phyloP scores from a whole-genome alignment of 257 asterid species.

The Cordia subcordata region DNA sequence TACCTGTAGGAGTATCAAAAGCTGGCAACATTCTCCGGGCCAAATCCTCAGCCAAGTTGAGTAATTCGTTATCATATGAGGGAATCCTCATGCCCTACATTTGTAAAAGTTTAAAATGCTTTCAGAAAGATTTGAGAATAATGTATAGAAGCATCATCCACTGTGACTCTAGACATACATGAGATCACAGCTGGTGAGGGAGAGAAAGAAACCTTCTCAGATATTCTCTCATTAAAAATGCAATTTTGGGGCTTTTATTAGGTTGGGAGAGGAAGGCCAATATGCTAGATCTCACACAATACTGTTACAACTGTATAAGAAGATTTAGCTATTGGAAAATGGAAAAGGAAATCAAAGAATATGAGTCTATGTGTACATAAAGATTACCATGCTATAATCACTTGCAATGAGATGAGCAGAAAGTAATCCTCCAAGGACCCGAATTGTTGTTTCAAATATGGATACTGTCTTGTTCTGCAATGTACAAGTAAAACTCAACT shows the following conservation, averaged over 20 bases:
- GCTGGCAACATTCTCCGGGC: constrained; percentile 94
- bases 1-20: constrained; percentile 99
- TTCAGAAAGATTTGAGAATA: constrained; percentile 8
- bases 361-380: background rate
- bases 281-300: background rate
- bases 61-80: constrained; percentile 78
- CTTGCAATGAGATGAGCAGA: constrained; percentile 98
- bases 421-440: constrained; percentile 93
- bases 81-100: constrained; percentile 93
- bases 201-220: background rate
- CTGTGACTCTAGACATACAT: background rate
- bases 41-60: constrained; percentile 89
- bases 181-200: background rate
- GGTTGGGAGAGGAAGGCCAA: background rate
- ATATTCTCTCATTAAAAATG: background rate
- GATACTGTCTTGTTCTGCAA: constrained; percentile 98
- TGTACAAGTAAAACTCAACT: constrained; percentile 14
- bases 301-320: background rate
- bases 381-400: constrained; percentile 84
- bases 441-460: constrained; percentile 91
- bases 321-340: background rate
- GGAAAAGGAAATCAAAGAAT: background rate
- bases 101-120: constrained; percentile 16
- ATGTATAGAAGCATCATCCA: background rate
- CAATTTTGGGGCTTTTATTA: too few relatives aligned